Conservation (phyloP, 306 rosid species). For the Fagus crenata region DNA sequence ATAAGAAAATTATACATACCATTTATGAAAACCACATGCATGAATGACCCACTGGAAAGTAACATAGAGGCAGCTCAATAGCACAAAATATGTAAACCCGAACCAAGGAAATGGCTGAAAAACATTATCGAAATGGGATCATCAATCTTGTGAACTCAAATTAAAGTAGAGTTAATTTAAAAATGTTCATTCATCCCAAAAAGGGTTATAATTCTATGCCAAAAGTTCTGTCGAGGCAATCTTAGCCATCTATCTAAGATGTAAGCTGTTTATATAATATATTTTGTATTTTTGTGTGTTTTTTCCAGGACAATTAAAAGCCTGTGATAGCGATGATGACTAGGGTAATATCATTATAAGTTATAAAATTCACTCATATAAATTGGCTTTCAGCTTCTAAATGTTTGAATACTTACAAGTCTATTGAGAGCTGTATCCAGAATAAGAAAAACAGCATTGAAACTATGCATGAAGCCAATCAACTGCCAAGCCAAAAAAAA, state of each 20-base stretch:
- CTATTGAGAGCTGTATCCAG: constrained; percentile 65
- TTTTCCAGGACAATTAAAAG: neutral
- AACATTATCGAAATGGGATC: constrained; percentile 19
- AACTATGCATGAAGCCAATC: constrained; percentile 67
- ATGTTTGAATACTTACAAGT: constrained; percentile 55
- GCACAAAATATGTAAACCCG: constrained; percentile 67
- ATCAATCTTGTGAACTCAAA: constrained; percentile 9
- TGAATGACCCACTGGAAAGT: constrained; percentile 72
- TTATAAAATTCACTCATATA: neutral
- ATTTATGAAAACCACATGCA: constrained; percentile 38
- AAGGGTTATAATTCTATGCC: no score
- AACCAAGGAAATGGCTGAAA: constrained; percentile 79
- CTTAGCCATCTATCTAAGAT: neutral
- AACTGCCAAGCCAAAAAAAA: constrained; percentile 47
- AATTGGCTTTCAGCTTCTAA: constrained; percentile 4
- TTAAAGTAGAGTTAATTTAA: neutral
- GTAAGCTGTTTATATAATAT: neutral
- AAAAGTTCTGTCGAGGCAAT: neutral
- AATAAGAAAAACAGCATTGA: constrained; percentile 67
- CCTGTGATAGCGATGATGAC: neutral
- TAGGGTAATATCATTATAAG: neutral
- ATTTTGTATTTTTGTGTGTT: neutral
- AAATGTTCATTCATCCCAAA: neutral
- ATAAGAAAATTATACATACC: constrained; percentile 29
- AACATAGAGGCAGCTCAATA: constrained; percentile 64